Base-by-base conservation (phyloP, 1,284 basidiomycete genomes). In the Tilletiopsis washingtonensis region DNA sequence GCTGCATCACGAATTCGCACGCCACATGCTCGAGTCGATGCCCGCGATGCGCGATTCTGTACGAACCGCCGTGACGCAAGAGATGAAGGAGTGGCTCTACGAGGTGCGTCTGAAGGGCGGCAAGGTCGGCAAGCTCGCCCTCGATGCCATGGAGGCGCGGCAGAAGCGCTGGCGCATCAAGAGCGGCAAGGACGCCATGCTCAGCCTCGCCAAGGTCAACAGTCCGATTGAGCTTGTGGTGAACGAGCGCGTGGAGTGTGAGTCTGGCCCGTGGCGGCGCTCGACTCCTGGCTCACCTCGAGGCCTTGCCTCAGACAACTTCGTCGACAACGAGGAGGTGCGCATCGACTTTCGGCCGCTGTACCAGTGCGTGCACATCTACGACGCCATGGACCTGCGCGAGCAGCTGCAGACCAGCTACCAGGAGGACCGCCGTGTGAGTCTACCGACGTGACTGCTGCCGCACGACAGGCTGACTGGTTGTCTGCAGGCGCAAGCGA, bases 301-400 rank as follows among this genome's bases (percentile, higher is more conserved):
- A 11, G 12, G 32, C 32, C 12, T 12, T 34, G 12, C 17, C 17
- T 17, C 12, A 94, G 90, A 86, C 74, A 86, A 94, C 71, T 85
- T 91, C 3, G 78, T 98, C 23, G 84, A 97, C 58, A 94, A 93
- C 65, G 88, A 93, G 44, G 81, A 84, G 49, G 80, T 94, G 32
- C 78, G 80, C 45, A 86, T 99, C 43, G 90, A 97, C 74, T 98
- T 98, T 77, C 85, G 85, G 62, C 91, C 94, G 5, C 75, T 99
- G 14, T 96, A 91, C 67, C 88, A 97, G 75, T 94, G 89, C 70
- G 93, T 99, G 43, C 93, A 96, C 67, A 98, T 97, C 57, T 91
- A 98, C 75, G 85, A 88, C 51, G 84, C 90, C 3, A 78, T 99
- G 14, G 88, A 93, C 68, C 83, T 84, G 14, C 80, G 91, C 19